Conservation (phyloP, 1,284 basidiomycete genomes). For the Tetrapyrgos nigripes region DNA sequence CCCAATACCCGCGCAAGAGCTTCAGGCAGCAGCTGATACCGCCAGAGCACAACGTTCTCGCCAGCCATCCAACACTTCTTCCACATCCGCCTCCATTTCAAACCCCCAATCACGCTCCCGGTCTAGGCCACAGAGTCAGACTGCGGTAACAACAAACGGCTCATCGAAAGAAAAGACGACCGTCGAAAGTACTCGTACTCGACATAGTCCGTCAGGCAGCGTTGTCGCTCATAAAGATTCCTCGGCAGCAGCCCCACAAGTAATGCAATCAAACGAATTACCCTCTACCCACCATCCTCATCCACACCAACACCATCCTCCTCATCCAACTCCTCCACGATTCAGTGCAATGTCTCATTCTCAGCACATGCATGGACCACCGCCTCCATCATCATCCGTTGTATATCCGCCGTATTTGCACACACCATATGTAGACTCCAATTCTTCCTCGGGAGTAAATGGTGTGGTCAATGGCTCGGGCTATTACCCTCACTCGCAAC, state of each 20-base stretch:
- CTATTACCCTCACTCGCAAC: background rate
- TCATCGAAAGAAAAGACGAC: background rate
- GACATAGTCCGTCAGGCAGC: background rate
- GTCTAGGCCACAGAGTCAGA: background rate
- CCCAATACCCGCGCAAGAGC: conserved; percentile 9
- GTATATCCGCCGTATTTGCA: background rate
- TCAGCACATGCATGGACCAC: too few relatives aligned
- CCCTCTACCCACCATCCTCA: background rate
- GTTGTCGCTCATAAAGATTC: background rate
- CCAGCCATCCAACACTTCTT: background rate
- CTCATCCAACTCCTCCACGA: background rate
- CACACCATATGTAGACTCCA: background rate
- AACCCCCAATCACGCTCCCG: background rate
- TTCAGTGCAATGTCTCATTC: background rate
- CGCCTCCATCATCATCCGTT: background rate
- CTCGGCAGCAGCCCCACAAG: background rate
- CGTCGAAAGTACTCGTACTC: background rate
- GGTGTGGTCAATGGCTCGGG: background rate
- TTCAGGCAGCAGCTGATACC: conserved; percentile 11
- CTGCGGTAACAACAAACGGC: background rate
- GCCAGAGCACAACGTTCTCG: background rate
- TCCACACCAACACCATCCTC: background rate
- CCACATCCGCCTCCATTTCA: background rate
- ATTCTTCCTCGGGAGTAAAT: background rate
- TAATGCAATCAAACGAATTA: background rate